Evolutionary conservation across 1,139 yeast species (phyloP), one percentile per base, ranked within the genome.

Genomic region (Candida labiduridarum): DNA sequence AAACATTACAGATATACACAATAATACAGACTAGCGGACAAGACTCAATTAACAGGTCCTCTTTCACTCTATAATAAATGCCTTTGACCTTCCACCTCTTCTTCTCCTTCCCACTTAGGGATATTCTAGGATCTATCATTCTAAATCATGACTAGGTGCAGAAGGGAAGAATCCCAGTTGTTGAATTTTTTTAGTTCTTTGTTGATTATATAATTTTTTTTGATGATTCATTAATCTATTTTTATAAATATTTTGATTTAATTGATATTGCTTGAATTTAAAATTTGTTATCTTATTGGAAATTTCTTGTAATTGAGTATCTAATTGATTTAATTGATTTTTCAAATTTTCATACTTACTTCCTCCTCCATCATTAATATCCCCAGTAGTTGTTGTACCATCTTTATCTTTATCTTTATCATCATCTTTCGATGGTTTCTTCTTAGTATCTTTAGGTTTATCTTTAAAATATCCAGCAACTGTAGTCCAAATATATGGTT

Each of bases 181-280:
- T 15, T 65, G 66, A 41, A 79, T 64, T 56, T 79, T 68, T 49
- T 77, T 75, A 30, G 68, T 67, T 36, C 77, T 63, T 56, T 69
- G 73, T 52, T 71, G 71, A 41, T 69, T 66, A 34, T 64, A 61
- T 55, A 69, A 75, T 15, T 49, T 51, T 43, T 54, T 54, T 43
- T 56, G 59, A 41, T 51, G 44, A 25, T 29, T 30, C 50, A 73
- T 76, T 9, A 83, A 56, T 48, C 96, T 66, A 51, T 79, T 74
- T 50, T 69, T 74, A 63, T 74, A 85, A 41, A 87, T 81, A 47
- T 76, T 79, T 47, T 73, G 72, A 58, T 84, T 74, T 50, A 88
- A 69, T 35, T 68, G 67, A 61, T 69, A 87, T 6, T 69, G 66
- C 53, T 83, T 76, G 55, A 82, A 80, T 52, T 67, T 59, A 59